A percentile compares a stretch with the other conserved stretches of the same genome.
Conservation (phyloP, 2,329 filamentous ascomycete species). For the Phaeosphaeriaceae sp. region DNA sequence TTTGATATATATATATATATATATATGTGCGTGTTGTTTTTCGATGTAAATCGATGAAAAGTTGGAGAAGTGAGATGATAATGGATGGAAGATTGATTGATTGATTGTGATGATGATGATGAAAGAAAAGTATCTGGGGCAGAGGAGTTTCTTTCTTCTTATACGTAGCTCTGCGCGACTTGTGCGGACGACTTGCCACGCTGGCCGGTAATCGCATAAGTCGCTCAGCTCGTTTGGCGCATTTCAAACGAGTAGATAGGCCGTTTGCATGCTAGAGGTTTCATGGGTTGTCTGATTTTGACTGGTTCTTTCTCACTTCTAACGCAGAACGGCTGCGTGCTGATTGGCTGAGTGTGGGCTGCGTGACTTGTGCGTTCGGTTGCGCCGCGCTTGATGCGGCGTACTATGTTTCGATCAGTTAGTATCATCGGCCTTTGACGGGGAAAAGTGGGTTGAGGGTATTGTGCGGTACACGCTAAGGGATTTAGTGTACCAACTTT, state of each 20-base stretch:
- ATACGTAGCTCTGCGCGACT: slow-evolving; percentile 29
- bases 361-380: slow-evolving; percentile 6
- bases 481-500: background rate
- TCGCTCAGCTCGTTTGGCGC: background rate
- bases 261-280: background rate
- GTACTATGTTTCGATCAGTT: slow-evolving; percentile 11
- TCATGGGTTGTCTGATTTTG: background rate
- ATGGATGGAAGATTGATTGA: background rate
- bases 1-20: too few relatives aligned
- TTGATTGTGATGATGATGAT: slow-evolving; percentile 6
- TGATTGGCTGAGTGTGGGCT: background rate
- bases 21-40: too few relatives aligned
- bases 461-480: slow-evolving; percentile 14
- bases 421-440: background rate
- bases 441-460: slow-evolving; percentile 11
- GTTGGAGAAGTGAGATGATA: too few relatives aligned
- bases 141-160: slow-evolving; percentile 1
- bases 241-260: background rate
- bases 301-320: background rate
- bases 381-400: slow-evolving; percentile 5
- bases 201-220: background rate
- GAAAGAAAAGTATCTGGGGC: background rate
- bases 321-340: background rate
- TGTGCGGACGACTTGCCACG: slow-evolving; percentile 13
- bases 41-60: slow-evolving; percentile 2